Base-by-base conservation (phyloP, 179 eudicot species). In the Dionaea muscipula region DNA sequence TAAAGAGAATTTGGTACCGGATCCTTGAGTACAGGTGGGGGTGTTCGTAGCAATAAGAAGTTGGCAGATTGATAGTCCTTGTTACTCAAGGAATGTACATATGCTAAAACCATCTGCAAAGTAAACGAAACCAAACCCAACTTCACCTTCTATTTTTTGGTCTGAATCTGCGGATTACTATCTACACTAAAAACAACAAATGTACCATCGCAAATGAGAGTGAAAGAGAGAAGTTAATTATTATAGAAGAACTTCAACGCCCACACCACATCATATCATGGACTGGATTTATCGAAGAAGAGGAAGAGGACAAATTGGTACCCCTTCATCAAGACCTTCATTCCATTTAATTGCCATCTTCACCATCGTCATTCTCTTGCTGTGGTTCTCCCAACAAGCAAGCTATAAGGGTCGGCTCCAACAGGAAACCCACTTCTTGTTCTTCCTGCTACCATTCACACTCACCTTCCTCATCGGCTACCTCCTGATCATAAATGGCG, bases 291-390 rank as follows among this genome's bases (percentile, higher is more conserved):
- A 38, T 4, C 63, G 69, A 41, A 60, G 54, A 25, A 61, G 37
- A 21, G 57, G 57, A 43, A 23, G 19, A 55, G 22, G 41, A 45
- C 53, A 63, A 63, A 53, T 61, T n/a, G 14, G 60, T 2, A 40
- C 62, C 7, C 53, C 68, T 3, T 35, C 67, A 44, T 73, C 78
- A 55, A 57, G 67, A 7, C 73, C 66, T 23, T 60, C 79, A 7
- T 16, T 74, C 19, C 79, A 70, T 60, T 58, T 74, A 43, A 25
- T 75, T 21, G 67, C 65, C 16, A 61, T 75, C 52, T 71, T 75
- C 4, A 60, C 56, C 31, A 75, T 75, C 10, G 75, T 75, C 3
- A 21, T 75, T 48, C 2, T 67, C 6, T 46, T 75, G 24, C 61
- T 75, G 18, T 59, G 35, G 6, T 56, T 61, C 50, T 71, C 79